Evolutionary conservation across 2,329 filamentous ascomycete species (phyloP), one percentile per base, ranked within the genome.

Genomic region (Aspergillus viridinutans): DNA sequence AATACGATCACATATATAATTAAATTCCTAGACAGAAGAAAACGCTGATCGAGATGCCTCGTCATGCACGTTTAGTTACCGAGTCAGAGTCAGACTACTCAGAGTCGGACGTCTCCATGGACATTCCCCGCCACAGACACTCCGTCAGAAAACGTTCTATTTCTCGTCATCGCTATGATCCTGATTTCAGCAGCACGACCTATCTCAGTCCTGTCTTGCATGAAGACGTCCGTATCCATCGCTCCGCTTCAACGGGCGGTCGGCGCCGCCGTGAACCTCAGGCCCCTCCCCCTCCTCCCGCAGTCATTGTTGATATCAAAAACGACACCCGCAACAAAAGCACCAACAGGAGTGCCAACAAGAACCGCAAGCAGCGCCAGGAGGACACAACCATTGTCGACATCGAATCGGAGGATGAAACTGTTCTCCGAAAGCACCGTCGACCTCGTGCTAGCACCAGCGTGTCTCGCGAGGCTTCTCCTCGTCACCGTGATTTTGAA

Each of bases 291-390:
- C 63, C 40, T 29, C 64, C 61, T 10, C 62, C 68, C 12, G 62
- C 69, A 12, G 67, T 74, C 52, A 68, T 72, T 42, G 64, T 74
- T 52, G 73, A 74, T 57, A 74, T 68, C 64, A 71, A 69, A 55
- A 71, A 72, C 40, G 67, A 68, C 23, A 63, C 62, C 45, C 61
- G 63, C 42, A 67, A 67, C 49, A 65, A 65, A 49, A 65, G 66
- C 48, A 66, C 54, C 61, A 71, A 66, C 50, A 68, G 65, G 52
- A 64, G 60, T 25, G 49, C 49, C 45, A 32, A 60, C 62, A 64
- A 52, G 60, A 63, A 49, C 54, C 64, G 57, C 51, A 67, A 66
- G 43, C 55, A 61, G 38, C 32, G 14, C 14, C 28, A 54, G 23
- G 26, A 59, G 10, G 56, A 63, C 7, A 58, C 53, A n/a, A 60